These are phyloP conservation scores for Shiraia bambusicola DNA, from an alignment of 2,329 filamentous ascomycete genomes.

Conservation along the genomic window DNA sequence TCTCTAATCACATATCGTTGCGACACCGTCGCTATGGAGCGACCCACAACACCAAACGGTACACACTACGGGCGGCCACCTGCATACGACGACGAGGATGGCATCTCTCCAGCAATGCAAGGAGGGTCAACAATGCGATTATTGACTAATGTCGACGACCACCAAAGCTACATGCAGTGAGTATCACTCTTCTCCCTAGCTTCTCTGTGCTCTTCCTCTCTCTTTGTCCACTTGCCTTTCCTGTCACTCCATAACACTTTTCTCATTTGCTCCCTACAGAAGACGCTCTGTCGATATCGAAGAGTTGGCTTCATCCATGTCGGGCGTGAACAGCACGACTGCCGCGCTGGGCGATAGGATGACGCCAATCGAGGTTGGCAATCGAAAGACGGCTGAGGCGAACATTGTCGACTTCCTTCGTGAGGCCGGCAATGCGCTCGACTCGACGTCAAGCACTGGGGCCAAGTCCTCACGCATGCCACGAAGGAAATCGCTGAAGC, in stretches of 20 bases:
- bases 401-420: constrained; percentile 49
- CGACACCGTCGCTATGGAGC: constrained; percentile 31
- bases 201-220: constrained; percentile 22
- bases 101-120: constrained; percentile 36
- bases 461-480: constrained; percentile 21
- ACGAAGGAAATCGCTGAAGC: constrained; percentile 26
- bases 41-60: constrained; percentile 36
- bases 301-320: constrained; percentile 39
- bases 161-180: constrained; percentile 46
- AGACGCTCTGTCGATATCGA: constrained; percentile 29
- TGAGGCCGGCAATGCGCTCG: constrained; percentile 42
- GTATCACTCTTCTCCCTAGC: constrained; percentile 32
- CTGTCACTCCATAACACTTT: constrained; percentile 18
- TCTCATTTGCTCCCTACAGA: constrained; percentile 28
- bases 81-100: constrained; percentile 49
- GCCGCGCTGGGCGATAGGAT: constrained; percentile 34
- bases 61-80: constrained; percentile 47
- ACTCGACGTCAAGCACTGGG: constrained; percentile 11
- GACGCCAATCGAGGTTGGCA: constrained; percentile 29
- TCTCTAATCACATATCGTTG: not conserved
- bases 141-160: constrained; percentile 50
- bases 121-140: constrained; percentile 53
- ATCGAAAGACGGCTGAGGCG: constrained; percentile 38
- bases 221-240: constrained; percentile 8
- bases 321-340: constrained; percentile 34